These are phyloP conservation scores for Schizopora paradoxa DNA, from an alignment of 1,284 basidiomycete genomes.

Conservation along the genomic window DNA sequence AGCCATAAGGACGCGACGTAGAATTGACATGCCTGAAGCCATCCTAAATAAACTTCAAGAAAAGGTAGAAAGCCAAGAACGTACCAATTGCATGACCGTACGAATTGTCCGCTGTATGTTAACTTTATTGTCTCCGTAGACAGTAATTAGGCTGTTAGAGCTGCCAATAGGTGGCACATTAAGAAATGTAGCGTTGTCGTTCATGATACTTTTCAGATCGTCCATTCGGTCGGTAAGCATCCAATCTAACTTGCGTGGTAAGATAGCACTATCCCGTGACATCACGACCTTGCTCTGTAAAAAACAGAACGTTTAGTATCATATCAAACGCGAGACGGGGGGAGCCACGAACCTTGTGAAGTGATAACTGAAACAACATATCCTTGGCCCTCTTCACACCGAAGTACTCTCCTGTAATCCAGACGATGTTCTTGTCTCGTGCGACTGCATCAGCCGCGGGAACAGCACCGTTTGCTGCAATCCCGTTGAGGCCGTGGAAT, in stretches of 20 bases:
- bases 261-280: constrained; percentile 88
- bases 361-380: constrained; percentile 87
- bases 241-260: constrained; percentile 98
- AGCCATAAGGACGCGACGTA: constrained; percentile 97
- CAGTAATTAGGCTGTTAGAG: constrained; percentile 87
- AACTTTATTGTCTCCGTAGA: constrained; percentile 92
- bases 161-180: constrained; percentile 90
- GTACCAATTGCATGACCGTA: constrained; percentile 90
- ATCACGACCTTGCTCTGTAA: constrained; percentile 85
- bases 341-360: constrained; percentile 68
- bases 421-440: constrained; percentile 73
- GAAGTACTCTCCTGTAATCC: constrained; percentile 98
- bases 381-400: constrained; percentile 92
- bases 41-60: constrained; percentile 12
- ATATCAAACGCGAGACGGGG: constrained; percentile 1
- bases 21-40: constrained; percentile 81
- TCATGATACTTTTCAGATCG: constrained; percentile 88
- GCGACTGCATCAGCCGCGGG: constrained; percentile 26
- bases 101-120: constrained; percentile 95
- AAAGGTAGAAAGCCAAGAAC: constrained; percentile 28
- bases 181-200: constrained; percentile 94
- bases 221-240: constrained; percentile 91
- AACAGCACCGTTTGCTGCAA: constrained; percentile 21
- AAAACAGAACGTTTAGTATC: constrained; percentile 13
- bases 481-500: constrained; percentile 79